These are phyloP conservation scores for Brettanomyces nanus DNA, from an alignment of 805 yeast genomes.

Conservation along the genomic window DNA sequence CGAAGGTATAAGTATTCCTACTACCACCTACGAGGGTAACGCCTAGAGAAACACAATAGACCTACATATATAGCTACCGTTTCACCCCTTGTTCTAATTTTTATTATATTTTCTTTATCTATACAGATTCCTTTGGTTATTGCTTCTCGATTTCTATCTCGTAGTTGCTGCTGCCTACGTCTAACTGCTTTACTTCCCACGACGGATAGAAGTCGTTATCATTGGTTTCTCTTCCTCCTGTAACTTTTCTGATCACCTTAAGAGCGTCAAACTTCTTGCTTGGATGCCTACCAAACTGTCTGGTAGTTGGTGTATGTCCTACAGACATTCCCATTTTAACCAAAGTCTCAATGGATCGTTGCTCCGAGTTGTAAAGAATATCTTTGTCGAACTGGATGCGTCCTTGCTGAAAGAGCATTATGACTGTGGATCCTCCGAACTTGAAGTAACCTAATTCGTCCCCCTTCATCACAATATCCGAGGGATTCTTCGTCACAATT, in stretches of 20 bases:
- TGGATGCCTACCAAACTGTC: slow-evolving; percentile 38
- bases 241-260: slow-evolving; percentile 11
- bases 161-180: neutral
- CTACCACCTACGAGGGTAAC: neutral
- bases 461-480: slow-evolving; percentile 52
- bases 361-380: slow-evolving; percentile 55
- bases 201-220: neutral
- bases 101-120: neutral
- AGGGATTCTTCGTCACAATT: slow-evolving; percentile 56
- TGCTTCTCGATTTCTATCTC: neutral
- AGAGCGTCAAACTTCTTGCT: slow-evolving; percentile 4
- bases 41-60: no score
- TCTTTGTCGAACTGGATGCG: slow-evolving; percentile 64
- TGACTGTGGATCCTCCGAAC: slow-evolving; percentile 89
- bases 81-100: no score
- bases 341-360: slow-evolving; percentile 64
- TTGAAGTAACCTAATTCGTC: slow-evolving; percentile 92
- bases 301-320: slow-evolving; percentile 55
- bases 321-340: slow-evolving; percentile 87
- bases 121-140: neutral
- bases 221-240: slow-evolving; percentile 8
- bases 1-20: slow-evolving; percentile 28
- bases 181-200: neutral
- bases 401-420: slow-evolving; percentile 51
- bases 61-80: no score